Conservation (phyloP, 306 rosid species). For the Trifolium fragiferum region DNA sequence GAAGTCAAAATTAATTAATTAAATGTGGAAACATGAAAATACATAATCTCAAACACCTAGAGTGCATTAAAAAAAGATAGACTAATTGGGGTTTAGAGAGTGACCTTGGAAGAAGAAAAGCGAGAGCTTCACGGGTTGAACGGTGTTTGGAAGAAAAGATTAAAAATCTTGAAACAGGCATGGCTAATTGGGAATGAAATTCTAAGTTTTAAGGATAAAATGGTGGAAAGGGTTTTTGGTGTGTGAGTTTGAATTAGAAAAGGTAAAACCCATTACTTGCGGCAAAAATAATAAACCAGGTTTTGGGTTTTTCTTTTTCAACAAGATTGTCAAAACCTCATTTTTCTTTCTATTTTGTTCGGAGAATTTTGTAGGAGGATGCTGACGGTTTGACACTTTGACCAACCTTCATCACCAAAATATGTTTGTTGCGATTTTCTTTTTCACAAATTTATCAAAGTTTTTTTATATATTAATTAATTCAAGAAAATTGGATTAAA, state of each 20-base stretch:
- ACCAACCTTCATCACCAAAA: too few relatives aligned
- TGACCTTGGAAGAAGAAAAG: constrained; percentile 69
- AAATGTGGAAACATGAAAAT: background rate
- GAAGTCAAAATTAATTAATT: background rate
- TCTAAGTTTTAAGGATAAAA: background rate
- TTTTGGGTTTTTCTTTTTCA: background rate
- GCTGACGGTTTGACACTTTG: too few relatives aligned
- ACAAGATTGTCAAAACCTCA: background rate
- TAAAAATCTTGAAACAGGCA: constrained; percentile 62
- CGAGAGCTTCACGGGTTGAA: constrained; percentile 43
- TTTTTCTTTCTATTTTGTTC: too few relatives aligned
- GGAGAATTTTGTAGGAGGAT: too few relatives aligned
- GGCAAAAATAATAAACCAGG: background rate
- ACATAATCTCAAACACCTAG: background rate
- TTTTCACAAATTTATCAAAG: too few relatives aligned
- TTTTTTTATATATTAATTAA: too few relatives aligned
- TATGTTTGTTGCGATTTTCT: too few relatives aligned
- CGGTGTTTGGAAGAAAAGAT: constrained; percentile 52
- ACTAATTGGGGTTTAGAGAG: constrained; percentile 31
- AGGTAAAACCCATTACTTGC: constrained; percentile 30
- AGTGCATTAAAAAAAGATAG: background rate
- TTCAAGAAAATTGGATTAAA: too few relatives aligned
- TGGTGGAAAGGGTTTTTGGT: constrained; percentile 12
- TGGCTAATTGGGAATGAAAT: constrained; percentile 22
- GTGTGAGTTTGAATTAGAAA: background rate